phyloP scores from a whole-genome alignment of 768 basidiomycete species.

The Hygrophoropsis aurantiaca region DNA sequence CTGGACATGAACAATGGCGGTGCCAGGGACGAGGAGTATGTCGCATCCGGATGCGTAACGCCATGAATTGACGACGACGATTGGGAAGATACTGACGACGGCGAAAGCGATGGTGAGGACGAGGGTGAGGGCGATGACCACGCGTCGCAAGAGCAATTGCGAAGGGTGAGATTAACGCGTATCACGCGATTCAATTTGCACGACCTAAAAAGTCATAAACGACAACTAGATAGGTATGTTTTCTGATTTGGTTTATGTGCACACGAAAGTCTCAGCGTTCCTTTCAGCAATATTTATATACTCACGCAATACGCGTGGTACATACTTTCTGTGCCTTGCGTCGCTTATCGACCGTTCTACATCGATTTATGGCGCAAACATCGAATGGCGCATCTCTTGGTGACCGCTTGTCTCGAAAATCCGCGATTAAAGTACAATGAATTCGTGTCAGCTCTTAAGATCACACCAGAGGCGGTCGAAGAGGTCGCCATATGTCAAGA shows the following conservation, averaged over 20 bases:
- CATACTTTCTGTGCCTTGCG: conserved; percentile 53
- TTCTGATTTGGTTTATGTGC: background rate
- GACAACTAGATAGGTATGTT: conserved; percentile 46
- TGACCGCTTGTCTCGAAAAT: conserved; percentile 34
- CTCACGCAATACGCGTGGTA: conserved; percentile 69
- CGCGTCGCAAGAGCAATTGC: background rate
- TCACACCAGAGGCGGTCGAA: conserved; percentile 29
- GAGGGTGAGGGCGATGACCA: conserved; percentile 16
- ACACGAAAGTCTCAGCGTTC: background rate
- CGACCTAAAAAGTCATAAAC: conserved; percentile 23
- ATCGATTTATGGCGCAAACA: conserved; percentile 49
- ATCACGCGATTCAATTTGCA: conserved; percentile 53
- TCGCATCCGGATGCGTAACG: conserved; percentile 39
- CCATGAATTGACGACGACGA: conserved; percentile 34
- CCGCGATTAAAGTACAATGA: conserved; percentile 37
- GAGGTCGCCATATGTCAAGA: conserved; percentile 27
- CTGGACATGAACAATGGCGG: conserved; percentile 22
- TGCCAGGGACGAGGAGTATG: conserved; percentile 23
- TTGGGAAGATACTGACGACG: conserved; percentile 20
- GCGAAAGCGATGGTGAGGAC: conserved; percentile 18
- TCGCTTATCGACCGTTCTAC: conserved; percentile 46
- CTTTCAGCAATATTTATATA: conserved; percentile 60
- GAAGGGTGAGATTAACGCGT: conserved; percentile 37
- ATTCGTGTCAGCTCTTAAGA: conserved; percentile 37
- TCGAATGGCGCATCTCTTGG: conserved; percentile 47